Evolutionary conservation across 2,329 filamentous ascomycete genomes (phyloP).

Genomic region (Orbilia ellipsospora): DNA sequence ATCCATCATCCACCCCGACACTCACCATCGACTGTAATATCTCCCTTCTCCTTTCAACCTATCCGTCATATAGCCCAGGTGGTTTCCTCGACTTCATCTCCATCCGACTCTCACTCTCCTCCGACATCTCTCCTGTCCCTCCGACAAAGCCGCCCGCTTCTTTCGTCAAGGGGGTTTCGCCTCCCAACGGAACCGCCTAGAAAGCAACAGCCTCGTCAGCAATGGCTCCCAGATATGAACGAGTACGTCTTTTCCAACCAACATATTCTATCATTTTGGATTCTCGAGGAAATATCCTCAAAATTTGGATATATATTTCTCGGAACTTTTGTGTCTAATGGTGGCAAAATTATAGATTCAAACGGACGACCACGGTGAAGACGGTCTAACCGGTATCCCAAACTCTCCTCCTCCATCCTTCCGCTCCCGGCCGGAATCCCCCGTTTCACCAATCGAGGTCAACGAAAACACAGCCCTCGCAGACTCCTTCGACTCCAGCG

Average conservation of each 20-base stretch:
- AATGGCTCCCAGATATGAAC: slow-evolving; percentile 59
- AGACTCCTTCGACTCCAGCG: slow-evolving; percentile 89
- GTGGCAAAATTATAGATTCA: slow-evolving; percentile 65
- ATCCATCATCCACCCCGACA: neutral
- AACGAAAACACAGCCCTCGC: slow-evolving; percentile 76
- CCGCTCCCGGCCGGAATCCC: slow-evolving; percentile 82
- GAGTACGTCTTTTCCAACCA: slow-evolving; percentile 50
- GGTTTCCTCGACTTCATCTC: neutral
- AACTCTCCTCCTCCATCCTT: slow-evolving; percentile 83
- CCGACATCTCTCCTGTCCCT: too few species aligned
- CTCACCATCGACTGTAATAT: neutral
- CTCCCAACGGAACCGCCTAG: slow-evolving; percentile 7
- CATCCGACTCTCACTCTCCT: too few species aligned
- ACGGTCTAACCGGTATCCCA: slow-evolving; percentile 64
- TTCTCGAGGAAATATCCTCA: too few species aligned
- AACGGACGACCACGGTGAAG: slow-evolving; percentile 70
- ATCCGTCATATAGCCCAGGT: neutral
- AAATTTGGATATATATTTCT: too few species aligned
- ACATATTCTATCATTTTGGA: neutral
- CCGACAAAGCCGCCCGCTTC: neutral
- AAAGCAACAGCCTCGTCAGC: slow-evolving; percentile 27
- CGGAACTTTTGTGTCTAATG: too few species aligned
- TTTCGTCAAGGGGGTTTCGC: slow-evolving; percentile 18
- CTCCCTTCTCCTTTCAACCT: too few species aligned
- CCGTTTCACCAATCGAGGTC: slow-evolving; percentile 63